Evolutionary conservation across 306 rosid genomes (phyloP).

Genomic region (Prunus padus): DNA sequence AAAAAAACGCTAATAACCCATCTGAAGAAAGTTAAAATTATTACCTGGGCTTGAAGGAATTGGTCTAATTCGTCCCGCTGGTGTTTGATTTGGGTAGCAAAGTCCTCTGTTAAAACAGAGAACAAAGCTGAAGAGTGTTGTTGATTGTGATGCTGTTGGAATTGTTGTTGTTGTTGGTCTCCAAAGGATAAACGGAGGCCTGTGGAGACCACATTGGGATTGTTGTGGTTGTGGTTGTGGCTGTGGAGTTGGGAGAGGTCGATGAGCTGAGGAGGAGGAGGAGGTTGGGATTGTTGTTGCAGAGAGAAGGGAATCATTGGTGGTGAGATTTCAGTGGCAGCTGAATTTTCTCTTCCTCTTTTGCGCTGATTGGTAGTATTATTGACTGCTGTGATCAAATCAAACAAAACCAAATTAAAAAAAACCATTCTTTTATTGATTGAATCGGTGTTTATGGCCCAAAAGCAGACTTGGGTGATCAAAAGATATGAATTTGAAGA

Average conservation of each 20-base stretch:
- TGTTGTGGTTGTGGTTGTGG: constrained; percentile 38
- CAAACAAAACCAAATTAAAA: background rate
- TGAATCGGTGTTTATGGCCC: background rate
- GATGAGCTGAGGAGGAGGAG: constrained; percentile 67
- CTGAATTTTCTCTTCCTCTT: constrained; percentile 71
- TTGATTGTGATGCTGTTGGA: constrained; percentile 23
- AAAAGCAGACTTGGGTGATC: background rate
- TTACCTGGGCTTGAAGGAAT: constrained; percentile 77
- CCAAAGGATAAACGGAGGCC: constrained; percentile 79
- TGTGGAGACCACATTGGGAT: constrained; percentile 79
- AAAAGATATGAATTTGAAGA: background rate
- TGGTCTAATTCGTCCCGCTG: constrained; percentile 72
- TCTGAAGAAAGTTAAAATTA: constrained; percentile 8
- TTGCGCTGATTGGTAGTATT: constrained; percentile 47
- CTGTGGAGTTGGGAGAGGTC: constrained; percentile 82
- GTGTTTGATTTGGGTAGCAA: constrained; percentile 65
- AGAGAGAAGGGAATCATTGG: constrained; percentile 50
- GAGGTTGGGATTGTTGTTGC: constrained; percentile 50
- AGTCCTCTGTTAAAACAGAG: constrained; percentile 55
- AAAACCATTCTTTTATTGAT: background rate
- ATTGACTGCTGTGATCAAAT: constrained; percentile 23
- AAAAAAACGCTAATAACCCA: constrained; percentile 5
- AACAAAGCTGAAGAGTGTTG: constrained; percentile 47
- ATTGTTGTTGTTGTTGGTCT: constrained; percentile 49
- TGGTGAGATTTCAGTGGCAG: constrained; percentile 30